Conservation (phyloP, 495 filamentous ascomycete genomes). For the Xylaria acuta region DNA sequence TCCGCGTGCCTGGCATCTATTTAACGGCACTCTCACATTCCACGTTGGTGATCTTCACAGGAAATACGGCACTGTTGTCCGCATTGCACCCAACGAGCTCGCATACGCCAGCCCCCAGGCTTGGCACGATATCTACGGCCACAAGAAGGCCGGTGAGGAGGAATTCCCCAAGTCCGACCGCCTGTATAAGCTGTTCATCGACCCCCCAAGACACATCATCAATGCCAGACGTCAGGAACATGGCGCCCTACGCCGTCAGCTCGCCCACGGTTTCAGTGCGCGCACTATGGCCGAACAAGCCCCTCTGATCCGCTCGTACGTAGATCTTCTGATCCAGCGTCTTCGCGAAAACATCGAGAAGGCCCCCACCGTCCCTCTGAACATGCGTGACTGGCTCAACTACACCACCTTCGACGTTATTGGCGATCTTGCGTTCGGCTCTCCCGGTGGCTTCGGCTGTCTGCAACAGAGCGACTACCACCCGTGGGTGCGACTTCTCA, state of each 20-base stretch:
- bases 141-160: slow-evolving; percentile 40
- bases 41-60: slow-evolving; percentile 53
- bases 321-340: slow-evolving; percentile 53
- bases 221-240: slow-evolving; percentile 50
- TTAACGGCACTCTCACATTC: slow-evolving; percentile 48
- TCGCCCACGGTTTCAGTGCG: slow-evolving; percentile 63
- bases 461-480: slow-evolving; percentile 56
- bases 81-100: slow-evolving; percentile 61
- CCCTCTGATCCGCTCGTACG: slow-evolving; percentile 50
- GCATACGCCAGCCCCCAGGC: slow-evolving; percentile 55
- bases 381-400: slow-evolving; percentile 63
- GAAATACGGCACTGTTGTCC: slow-evolving; percentile 60
- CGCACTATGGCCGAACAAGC: slow-evolving; percentile 55
- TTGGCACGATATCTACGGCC: slow-evolving; percentile 64
- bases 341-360: slow-evolving; percentile 45
- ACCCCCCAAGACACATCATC: slow-evolving; percentile 41
- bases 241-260: slow-evolving; percentile 47
- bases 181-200: slow-evolving; percentile 40
- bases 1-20: slow-evolving; percentile 37
- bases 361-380: slow-evolving; percentile 40
- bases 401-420: slow-evolving; percentile 68
- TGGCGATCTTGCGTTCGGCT: slow-evolving; percentile 65
- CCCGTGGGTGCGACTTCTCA: slow-evolving; percentile 60
- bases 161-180: slow-evolving; percentile 43
- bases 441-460: slow-evolving; percentile 57